Evolutionary conservation across 169 alveolate genomes (phyloP).

Genomic region (Babesia ovata): DNA sequence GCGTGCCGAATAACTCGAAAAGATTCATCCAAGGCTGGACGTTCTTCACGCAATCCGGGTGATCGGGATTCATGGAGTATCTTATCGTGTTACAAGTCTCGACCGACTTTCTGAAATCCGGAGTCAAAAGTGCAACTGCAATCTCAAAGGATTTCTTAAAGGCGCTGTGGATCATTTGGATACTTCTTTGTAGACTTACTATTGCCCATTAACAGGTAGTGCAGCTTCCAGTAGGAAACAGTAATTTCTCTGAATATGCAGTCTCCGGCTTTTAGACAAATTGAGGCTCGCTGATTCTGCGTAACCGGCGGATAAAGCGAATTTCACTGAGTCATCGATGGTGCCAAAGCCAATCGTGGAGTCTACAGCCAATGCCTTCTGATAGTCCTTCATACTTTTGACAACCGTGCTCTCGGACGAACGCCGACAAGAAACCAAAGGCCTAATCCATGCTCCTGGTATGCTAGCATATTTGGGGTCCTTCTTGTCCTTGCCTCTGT

Average conservation of each 20-base stretch:
- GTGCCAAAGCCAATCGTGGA: conserved; percentile 35
- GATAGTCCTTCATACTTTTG: conserved; percentile 49
- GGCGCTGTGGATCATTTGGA: conserved; percentile 26
- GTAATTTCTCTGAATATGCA: conserved; percentile 45
- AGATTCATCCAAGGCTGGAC: conserved; percentile 64
- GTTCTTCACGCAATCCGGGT: conserved; percentile 35
- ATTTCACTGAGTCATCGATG: conserved; percentile 56
- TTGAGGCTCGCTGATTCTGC: conserved; percentile 21
- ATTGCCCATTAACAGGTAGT: conserved; percentile 39
- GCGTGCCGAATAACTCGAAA: conserved; percentile 66
- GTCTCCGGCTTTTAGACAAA: conserved; percentile 8
- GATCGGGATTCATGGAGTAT: conserved; percentile 53
- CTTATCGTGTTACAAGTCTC: conserved; percentile 54
- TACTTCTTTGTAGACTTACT: conserved; percentile 15
- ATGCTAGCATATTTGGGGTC: conserved; percentile 31
- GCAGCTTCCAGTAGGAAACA: conserved; percentile 67
- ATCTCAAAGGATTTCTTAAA: conserved; percentile 68
- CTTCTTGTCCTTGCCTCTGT: conserved; percentile 18
- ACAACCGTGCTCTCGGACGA: conserved; percentile 43
- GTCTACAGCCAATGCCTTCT: conserved; percentile 40
- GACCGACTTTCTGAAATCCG: conserved; percentile 53
- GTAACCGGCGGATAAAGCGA: conserved; percentile 58
- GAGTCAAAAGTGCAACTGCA: conserved; percentile 61
- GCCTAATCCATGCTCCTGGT: conserved; percentile 65
- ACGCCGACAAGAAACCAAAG: conserved; percentile 48